Base-by-base conservation (phyloP, 768 basidiomycete genomes). In the Thelephora ganbajun region DNA sequence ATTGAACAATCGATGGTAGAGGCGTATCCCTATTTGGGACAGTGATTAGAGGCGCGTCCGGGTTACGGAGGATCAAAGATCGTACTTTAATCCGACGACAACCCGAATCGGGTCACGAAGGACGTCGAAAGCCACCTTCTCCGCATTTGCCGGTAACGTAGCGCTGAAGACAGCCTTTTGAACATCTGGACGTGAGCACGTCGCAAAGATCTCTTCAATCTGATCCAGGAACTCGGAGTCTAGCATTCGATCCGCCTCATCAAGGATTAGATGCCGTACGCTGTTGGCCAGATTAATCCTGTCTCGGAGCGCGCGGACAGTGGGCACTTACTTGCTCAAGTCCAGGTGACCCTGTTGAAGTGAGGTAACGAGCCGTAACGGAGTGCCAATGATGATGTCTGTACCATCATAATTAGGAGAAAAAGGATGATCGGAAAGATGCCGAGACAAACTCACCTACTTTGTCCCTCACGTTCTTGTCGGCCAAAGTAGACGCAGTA, bases 41-140 rank as follows among this genome's bases (percentile, higher is more conserved):
- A 2, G 50, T 50, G 13, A 47, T 39, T 43, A 22, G 11, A 18
- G 36, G 9, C 43, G 36, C 16, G 19, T 43, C 11, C 50, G 39
- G 22, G 23, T 11, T 36, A 23, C 11, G 16, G 43, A 34, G 26
- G 42, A 35, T 9, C 6, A 47, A 16, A n/a, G 22, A 33, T 69
- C 88, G 54, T 51, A 93, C 93, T 97, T 99, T 43, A 94, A 68
- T 33, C 96, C 96, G 23, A 97, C 92, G n/a, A 98, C 89, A 11
- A 97, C 78, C 9, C 96, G 79, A 45, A 97, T 80, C 3, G 91
- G 89, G 57, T 94, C 78, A 5, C 70, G 71, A 30, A 98, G 70
- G 72, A 93, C 85, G 19, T 72, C 72, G 76, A 91, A 80, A 0
- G 91, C 91, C 22, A 91, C 66, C 57, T 83, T 86, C 62, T 99